Evolutionary conservation across 2,329 filamentous ascomycete species (phyloP).

Genomic region (Emergomyces pasteurianus): DNA sequence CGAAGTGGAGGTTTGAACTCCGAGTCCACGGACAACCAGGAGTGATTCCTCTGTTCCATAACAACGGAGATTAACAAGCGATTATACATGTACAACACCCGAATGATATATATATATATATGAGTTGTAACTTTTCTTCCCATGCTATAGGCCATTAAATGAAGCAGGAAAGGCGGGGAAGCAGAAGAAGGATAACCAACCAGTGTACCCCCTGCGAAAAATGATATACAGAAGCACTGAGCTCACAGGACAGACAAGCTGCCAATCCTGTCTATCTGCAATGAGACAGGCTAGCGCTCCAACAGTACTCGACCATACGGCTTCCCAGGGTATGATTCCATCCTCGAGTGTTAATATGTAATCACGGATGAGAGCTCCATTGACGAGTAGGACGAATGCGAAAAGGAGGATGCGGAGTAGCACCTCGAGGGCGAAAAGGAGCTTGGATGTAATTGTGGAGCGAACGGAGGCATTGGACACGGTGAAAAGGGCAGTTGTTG

Average conservation of each 20-base stretch:
- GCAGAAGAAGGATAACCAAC: conserved; percentile 22
- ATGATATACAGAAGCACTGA: conserved; percentile 33
- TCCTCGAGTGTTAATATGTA: conserved; percentile 17
- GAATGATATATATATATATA: conserved; percentile 8
- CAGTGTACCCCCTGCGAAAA: conserved; percentile 39
- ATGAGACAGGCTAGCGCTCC: conserved; percentile 24
- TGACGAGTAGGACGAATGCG: conserved; percentile 27
- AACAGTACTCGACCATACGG: conserved; percentile 23
- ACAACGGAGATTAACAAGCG: conserved; percentile 32
- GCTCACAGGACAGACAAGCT: conserved; percentile 29
- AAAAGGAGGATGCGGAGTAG: conserved; percentile 35
- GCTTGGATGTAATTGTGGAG: conserved; percentile 34
- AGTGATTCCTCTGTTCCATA: conserved; percentile 61
- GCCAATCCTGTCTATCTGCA: conserved; percentile 31
- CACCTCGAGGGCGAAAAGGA: conserved; percentile 33
- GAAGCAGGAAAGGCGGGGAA: background rate
- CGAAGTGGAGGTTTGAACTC: conserved; percentile 73
- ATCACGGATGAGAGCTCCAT: conserved; percentile 23
- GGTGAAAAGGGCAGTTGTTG: conserved; percentile 84
- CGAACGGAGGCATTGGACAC: conserved; percentile 63
- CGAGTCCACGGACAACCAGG: conserved; percentile 75
- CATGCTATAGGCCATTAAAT: background rate
- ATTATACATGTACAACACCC: conserved; percentile 35
- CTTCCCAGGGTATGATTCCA: conserved; percentile 19
- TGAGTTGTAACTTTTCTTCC: background rate